Percentiles rank a stretch among this genome's conserved stretches.
Conservation (phyloP, 169 alveolate species). For the Plasmodium cynomolgi region DNA sequence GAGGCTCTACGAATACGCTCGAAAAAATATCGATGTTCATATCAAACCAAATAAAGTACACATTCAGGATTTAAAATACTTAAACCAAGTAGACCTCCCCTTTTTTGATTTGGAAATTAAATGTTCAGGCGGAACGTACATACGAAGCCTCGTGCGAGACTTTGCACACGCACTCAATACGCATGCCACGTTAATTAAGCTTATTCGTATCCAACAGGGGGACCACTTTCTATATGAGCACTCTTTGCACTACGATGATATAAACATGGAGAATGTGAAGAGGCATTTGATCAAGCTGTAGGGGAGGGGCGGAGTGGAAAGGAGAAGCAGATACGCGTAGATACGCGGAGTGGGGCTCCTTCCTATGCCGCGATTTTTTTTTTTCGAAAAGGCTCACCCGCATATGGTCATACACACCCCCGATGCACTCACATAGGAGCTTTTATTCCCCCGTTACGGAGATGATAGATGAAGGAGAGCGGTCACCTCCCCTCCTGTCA, state of each 20-base stretch:
- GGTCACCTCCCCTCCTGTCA: not conserved
- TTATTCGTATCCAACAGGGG: conserved; percentile 51
- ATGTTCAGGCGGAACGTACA: conserved; percentile 85
- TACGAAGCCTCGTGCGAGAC: conserved; percentile 82
- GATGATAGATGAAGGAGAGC: not conserved
- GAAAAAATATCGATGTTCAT: conserved; percentile 75
- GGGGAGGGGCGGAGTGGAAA: not conserved
- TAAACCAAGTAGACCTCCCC: conserved; percentile 74
- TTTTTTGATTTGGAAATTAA: conserved; percentile 75
- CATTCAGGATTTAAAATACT: not conserved
- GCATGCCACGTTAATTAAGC: conserved; percentile 77
- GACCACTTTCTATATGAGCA: not conserved
- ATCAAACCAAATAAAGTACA: conserved; percentile 36
- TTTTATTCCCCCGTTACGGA: not conserved
- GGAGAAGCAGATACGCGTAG: no score
- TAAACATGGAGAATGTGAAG: conserved; percentile 15
- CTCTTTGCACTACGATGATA: conserved; percentile 57
- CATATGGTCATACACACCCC: not conserved
- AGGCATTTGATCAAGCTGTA: conserved; percentile 42
- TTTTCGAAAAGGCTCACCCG: not conserved
- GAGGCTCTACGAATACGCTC: conserved; percentile 79
- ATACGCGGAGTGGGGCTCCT: not conserved
- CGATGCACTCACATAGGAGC: not conserved
- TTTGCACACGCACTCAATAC: conserved; percentile 78
- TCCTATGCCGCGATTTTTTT: not conserved